Conservation (phyloP, 2,329 filamentous ascomycete species). For the Phoma sp. region DNA sequence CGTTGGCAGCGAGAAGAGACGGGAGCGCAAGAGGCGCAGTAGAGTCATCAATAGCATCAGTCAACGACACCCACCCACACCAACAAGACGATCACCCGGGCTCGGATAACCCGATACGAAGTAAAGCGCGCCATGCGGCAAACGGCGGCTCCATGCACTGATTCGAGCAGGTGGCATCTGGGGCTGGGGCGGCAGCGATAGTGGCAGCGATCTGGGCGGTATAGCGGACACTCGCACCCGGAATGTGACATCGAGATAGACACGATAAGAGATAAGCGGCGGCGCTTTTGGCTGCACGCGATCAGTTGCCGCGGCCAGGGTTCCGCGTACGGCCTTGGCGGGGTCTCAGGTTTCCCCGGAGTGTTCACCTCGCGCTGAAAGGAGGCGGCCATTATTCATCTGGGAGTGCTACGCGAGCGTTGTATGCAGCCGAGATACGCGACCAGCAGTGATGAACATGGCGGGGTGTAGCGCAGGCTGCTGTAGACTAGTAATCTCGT, state of each 20-base stretch:
- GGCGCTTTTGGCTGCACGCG: constrained; percentile 21
- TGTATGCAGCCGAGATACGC: constrained; percentile 15
- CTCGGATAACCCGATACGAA: constrained; percentile 35
- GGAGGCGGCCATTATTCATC: background rate
- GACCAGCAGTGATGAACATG: constrained; percentile 7
- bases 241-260: constrained; percentile 22
- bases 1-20: constrained; percentile 3
- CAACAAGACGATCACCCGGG: constrained; percentile 27
- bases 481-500: too few relatives aligned
- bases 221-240: constrained; percentile 8
- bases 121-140: constrained; percentile 24
- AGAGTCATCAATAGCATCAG: constrained; percentile 28
- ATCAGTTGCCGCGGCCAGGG: constrained; percentile 30
- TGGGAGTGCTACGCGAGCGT: background rate
- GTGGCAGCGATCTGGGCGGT: constrained; percentile 5
- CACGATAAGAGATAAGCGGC: constrained; percentile 12
- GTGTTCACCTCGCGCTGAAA: background rate
- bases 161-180: constrained; percentile 26
- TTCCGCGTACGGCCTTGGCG: constrained; percentile 35
- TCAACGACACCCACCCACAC: constrained; percentile 26
- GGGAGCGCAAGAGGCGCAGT: constrained; percentile 5
- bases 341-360: constrained; percentile 3
- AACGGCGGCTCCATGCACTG: constrained; percentile 25
- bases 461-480: too few relatives aligned
- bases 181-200: constrained; percentile 12